These are phyloP conservation scores for Termitomyces sp. DNA, from an alignment of 768 basidiomycete species.

Conservation along the genomic window DNA sequence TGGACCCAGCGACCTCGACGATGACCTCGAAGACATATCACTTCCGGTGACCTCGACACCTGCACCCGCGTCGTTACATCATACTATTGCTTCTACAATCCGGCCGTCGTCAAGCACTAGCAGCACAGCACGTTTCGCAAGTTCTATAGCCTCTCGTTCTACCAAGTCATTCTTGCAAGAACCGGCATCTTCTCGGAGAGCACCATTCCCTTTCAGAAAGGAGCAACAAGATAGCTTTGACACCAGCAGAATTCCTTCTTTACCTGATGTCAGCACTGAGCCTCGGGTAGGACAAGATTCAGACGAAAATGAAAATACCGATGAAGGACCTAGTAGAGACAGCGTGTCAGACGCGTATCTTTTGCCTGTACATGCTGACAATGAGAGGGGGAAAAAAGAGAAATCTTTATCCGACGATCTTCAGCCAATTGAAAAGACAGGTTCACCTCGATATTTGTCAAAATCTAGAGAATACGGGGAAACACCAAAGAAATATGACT, in stretches of 20 bases:
- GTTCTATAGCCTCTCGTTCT: slow-evolving; percentile 46
- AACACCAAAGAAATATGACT: slow-evolving; percentile 48
- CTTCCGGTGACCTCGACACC: slow-evolving; percentile 69
- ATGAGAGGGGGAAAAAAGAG: slow-evolving; percentile 30
- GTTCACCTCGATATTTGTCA: slow-evolving; percentile 42
- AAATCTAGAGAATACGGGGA: slow-evolving; percentile 27
- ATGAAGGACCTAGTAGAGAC: slow-evolving; percentile 36
- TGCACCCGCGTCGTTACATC: slow-evolving; percentile 37
- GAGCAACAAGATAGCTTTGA: slow-evolving; percentile 51
- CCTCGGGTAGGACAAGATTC: slow-evolving; percentile 26
- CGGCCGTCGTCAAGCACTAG: slow-evolving; percentile 39
- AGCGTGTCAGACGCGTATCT: slow-evolving; percentile 52
- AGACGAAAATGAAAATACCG: slow-evolving; percentile 31
- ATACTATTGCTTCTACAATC: slow-evolving; percentile 39
- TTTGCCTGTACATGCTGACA: slow-evolving; percentile 38
- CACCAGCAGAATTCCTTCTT: slow-evolving; percentile 49
- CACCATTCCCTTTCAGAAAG: slow-evolving; percentile 21
- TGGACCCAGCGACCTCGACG: slow-evolving; percentile 28
- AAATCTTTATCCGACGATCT: slow-evolving; percentile 53
- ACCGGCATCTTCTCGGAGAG: slow-evolving; percentile 23
- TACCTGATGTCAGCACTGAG: slow-evolving; percentile 34
- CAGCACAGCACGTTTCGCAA: slow-evolving; percentile 45
- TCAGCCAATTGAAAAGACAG: slow-evolving; percentile 48
- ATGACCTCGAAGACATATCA: slow-evolving; percentile 33
- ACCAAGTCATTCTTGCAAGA: slow-evolving; percentile 38